Conservation (phyloP, 1,284 basidiomycete species). For the Microbotryum violaceum region DNA sequence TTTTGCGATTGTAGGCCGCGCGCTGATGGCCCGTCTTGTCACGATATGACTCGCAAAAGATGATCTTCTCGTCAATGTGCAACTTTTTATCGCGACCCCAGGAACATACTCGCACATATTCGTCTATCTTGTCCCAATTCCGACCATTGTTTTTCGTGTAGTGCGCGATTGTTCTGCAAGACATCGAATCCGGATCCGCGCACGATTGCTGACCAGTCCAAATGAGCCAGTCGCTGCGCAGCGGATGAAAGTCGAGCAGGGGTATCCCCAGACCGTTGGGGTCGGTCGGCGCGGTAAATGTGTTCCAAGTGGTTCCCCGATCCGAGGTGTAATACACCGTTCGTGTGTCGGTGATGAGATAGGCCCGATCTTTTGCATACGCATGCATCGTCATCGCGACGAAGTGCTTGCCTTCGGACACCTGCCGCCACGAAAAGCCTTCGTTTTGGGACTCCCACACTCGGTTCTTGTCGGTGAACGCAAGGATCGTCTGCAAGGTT, state of each 20-base stretch:
- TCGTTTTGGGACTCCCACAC: conserved; percentile 94
- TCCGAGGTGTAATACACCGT: conserved; percentile 71
- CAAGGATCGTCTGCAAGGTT: conserved; percentile 65
- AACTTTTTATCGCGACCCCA: conserved; percentile 78
- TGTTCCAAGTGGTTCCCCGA: conserved; percentile 66
- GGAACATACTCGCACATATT: conserved; percentile 83
- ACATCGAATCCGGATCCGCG: conserved; percentile 39
- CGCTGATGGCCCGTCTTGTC: conserved; percentile 75
- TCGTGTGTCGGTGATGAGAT: conserved; percentile 66
- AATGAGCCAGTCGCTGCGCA: conserved; percentile 70
- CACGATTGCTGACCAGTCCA: conserved; percentile 78
- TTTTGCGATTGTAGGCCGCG: conserved; percentile 49
- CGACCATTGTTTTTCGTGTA: conserved; percentile 72
- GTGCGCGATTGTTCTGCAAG: conserved; percentile 63
- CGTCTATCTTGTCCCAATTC: conserved; percentile 67
- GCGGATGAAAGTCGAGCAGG: conserved; percentile 80
- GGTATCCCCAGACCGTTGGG: conserved; percentile 73
- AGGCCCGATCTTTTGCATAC: conserved; percentile 71
- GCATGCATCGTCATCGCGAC: conserved; percentile 79
- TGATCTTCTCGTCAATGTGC: conserved; percentile 71
- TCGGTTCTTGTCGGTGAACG: conserved; percentile 64
- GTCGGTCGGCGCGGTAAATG: conserved; percentile 53
- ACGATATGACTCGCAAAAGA: conserved; percentile 82
- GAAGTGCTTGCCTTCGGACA: conserved; percentile 38
- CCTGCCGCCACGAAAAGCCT: conserved; percentile 78